Base-by-base conservation (phyloP, 2,329 filamentous ascomycete genomes). In the Aspergillus chevalieri region DNA sequence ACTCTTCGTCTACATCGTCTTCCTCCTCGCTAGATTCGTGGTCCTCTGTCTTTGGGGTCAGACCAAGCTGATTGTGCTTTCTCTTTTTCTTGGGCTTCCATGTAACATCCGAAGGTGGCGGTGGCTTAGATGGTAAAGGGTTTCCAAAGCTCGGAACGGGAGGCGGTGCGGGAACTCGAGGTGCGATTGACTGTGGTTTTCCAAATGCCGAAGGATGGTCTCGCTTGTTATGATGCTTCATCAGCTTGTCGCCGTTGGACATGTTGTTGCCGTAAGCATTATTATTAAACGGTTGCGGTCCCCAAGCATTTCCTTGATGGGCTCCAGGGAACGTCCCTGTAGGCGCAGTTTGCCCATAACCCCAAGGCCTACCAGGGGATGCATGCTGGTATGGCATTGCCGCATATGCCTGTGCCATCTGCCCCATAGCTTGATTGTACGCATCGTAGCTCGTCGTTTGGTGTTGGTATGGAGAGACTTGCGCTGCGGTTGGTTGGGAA, bases 301-400 rank as follows among this genome's bases (percentile, higher is more conserved):
- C 57, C 52, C 58, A 59, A 38, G 56, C 54, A 44, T 56, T 61
- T 24, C 58, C 59, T 33, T 64, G 65, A 51, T 68, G 65, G 59
- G 60, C 60, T 42, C 60, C 56, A 51, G 65, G 60, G 66, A 73
- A 73, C 66, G 72, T 70, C 66, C 74, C 73, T 59, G 77, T 70
- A 44, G 75, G 69, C 44, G 73, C 69, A 50, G 78, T 71, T 47
- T 67, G 68, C 44, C 80, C 78, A 65, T 78, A 79, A 3, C 77
- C 77, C 70, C 80, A 78, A 48, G 74, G 74, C 54, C 81, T 77
- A 2, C 77, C 77, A 9, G 52, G 57, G 3, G 58, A 50, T 9
- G 47, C 48, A 55, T 60, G 64, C 15, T 62, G 63, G 22, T 58
- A 57, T 17, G 54, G 53, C 7, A 58, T 43, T 10, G 44, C 52